These are phyloP conservation scores for Vitis amurensis DNA, from an alignment of 164 flowering plant genomes.

Conservation along the genomic window DNA sequence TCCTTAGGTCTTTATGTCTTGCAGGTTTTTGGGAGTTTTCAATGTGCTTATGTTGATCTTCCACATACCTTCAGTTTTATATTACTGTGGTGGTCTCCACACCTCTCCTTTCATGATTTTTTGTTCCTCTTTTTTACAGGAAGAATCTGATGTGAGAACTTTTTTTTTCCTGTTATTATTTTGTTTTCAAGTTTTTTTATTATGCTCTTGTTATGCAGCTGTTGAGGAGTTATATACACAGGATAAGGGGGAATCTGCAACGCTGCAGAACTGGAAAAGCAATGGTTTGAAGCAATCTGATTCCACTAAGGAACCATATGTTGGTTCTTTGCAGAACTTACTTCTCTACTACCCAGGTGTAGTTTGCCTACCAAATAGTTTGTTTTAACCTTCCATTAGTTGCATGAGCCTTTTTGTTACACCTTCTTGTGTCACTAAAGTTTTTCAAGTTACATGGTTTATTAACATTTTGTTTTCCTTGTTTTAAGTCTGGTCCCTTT, in stretches of 20 bases:
- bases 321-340: slow-evolving; percentile 51
- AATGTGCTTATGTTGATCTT: too few relatives aligned
- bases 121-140: too few relatives aligned
- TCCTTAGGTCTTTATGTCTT: too few relatives aligned
- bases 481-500: background rate
- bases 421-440: background rate
- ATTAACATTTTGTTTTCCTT: background rate
- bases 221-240: slow-evolving; percentile 41
- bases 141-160: too few relatives aligned
- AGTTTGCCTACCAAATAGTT: background rate
- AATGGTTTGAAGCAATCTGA: slow-evolving; percentile 46
- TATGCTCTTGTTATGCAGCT: slow-evolving; percentile 42
- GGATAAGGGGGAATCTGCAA: slow-evolving; percentile 17
- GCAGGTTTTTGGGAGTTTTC: too few relatives aligned
- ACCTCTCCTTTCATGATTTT: too few relatives aligned
- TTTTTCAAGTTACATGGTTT: background rate
- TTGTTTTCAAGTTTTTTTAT: slow-evolving; percentile 6
- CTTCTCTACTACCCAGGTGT: slow-evolving; percentile 78
- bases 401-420: background rate
- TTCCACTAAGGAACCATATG: slow-evolving; percentile 50
- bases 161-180: background rate
- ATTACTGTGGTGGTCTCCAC: too few relatives aligned
- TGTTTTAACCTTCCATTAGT: background rate
- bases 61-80: too few relatives aligned
- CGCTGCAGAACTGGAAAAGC: slow-evolving; percentile 18